Conservation (phyloP, 495 filamentous ascomycete species). For the Cercophora samala region DNA sequence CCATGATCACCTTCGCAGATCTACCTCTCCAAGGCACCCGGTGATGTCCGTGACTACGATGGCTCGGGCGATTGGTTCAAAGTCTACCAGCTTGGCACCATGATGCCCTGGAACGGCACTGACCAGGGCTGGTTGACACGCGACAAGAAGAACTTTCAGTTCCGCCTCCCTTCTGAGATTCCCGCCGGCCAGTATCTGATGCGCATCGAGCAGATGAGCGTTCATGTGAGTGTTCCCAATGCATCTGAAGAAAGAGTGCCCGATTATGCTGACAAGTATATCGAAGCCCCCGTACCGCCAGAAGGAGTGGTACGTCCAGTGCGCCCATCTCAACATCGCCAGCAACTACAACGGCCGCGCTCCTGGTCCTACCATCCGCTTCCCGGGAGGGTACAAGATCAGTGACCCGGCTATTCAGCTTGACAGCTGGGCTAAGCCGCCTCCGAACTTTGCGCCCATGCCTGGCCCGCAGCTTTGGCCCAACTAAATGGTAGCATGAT, state of each 20-base stretch:
- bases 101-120: conserved; percentile 21
- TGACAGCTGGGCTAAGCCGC: conserved; percentile 22
- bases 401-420: conserved; percentile 19
- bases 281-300: conserved; percentile 28
- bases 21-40: conserved; percentile 46
- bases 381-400: conserved; percentile 19
- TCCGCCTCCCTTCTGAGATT: conserved; percentile 27
- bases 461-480: conserved; percentile 11
- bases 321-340: conserved; percentile 45
- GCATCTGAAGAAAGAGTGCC: no score
- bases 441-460: conserved; percentile 20
- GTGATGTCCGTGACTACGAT: conserved; percentile 42
- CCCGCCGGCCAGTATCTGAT: conserved; percentile 47
- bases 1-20: conserved; percentile 12
- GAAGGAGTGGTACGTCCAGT: conserved; percentile 53
- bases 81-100: conserved; percentile 34
- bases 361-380: conserved; percentile 16
- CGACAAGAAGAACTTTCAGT: conserved; percentile 20
- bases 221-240: no score
- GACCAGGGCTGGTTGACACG: conserved; percentile 24
- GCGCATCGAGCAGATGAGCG: conserved; percentile 53
- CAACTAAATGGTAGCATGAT: no score
- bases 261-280: no score
- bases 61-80: conserved; percentile 51
- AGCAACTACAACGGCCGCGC: conserved; percentile 21